Evolutionary conservation across 2,329 filamentous ascomycete species (phyloP), one percentile per base, ranked within the genome.

Genomic region (Xylariaceae sp.): DNA sequence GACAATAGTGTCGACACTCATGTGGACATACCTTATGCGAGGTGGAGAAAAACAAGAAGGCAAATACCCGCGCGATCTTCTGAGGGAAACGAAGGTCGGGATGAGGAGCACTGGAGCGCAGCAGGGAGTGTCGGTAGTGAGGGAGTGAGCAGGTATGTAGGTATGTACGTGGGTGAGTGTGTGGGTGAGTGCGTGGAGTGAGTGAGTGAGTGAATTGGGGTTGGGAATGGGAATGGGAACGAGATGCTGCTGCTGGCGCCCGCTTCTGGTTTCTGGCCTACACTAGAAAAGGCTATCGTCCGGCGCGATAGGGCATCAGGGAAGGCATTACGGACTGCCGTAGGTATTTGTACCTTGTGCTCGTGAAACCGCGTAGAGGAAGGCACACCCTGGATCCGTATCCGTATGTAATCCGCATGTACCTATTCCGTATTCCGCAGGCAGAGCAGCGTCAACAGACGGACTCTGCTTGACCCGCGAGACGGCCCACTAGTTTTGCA

Each of bases 91-190:
- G 51, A 53, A 41, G 18, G 13, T 41, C 30, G n/a, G 34, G 49
- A 51, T 34, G 49, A 23, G 49, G 49, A 15, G 56, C 30, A 41
- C 48, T 15, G 23, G 41, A 37, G 18, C 49, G 15, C 47, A 54
- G 51, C 30, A 58, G 57, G 45, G 57, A 57, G 53, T 61, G 61
- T 54, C 52, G 56, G 57, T 60, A 59, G 55, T 23, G 54, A 59
- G 41, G 55, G 37, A 56, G 23, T 30, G 23, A 30, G 23, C 5
- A 30, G 17, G 17, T n/a, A n/a, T n/a, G n/a, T 18, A 18, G 17
- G 17, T 18, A 18, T 18, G 17, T 18, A 18, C 17, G 17, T 18
- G 17, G 17, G 17, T 18, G 17, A 18, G 17, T 30, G 57, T 56
- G 44, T 30, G 17, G 44, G n/a, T 15, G 44, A 6, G 44, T 30